Conservation (phyloP, 805 yeast species). For the Metschnikowia kunwiensis region DNA sequence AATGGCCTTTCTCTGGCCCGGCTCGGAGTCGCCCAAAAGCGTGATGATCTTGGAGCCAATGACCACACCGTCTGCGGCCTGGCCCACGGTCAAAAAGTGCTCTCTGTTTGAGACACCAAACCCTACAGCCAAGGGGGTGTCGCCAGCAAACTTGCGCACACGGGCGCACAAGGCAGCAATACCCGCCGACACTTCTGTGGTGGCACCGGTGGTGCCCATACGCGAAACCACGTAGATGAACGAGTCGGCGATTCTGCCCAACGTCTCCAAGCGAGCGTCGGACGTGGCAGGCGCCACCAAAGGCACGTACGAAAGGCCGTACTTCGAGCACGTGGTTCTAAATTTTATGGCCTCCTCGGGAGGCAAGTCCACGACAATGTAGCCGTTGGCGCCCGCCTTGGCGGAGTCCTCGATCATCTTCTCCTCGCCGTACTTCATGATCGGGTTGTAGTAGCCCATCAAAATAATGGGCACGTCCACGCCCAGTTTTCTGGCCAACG, state of each 20-base stretch:
- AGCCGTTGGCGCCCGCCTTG: conserved; percentile 91
- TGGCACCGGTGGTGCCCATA: conserved; percentile 97
- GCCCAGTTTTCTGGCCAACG: conserved; percentile 74
- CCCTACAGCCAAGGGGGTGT: conserved; percentile 81
- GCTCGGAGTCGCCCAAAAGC: conserved; percentile 59
- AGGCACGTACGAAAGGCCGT: conserved; percentile 83
- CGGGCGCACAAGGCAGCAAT: conserved; percentile 67
- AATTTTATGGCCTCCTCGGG: conserved; percentile 95
- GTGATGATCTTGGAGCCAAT: conserved; percentile 86
- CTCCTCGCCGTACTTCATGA: conserved; percentile 84
- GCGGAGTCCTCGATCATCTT: conserved; percentile 74
- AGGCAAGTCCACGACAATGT: conserved; percentile 91
- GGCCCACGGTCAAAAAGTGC: conserved; percentile 77
- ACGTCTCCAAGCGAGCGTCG: conserved; percentile 74
- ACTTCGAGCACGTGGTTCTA: conserved; percentile 63
- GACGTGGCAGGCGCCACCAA: conserved; percentile 96
- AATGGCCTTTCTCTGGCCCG: conserved; percentile 56
- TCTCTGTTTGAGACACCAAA: conserved; percentile 95
- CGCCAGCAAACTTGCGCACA: conserved; percentile 71
- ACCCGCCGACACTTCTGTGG: conserved; percentile 57
- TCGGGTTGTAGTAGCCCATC: conserved; percentile 98
- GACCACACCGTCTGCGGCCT: conserved; percentile 89
- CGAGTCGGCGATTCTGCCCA: conserved; percentile 87
- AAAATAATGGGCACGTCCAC: conserved; percentile 84
- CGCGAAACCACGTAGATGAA: conserved; percentile 94